These are phyloP conservation scores for Hamamelis virginiana DNA, from an alignment of 164 flowering plant species.

Conservation along the genomic window DNA sequence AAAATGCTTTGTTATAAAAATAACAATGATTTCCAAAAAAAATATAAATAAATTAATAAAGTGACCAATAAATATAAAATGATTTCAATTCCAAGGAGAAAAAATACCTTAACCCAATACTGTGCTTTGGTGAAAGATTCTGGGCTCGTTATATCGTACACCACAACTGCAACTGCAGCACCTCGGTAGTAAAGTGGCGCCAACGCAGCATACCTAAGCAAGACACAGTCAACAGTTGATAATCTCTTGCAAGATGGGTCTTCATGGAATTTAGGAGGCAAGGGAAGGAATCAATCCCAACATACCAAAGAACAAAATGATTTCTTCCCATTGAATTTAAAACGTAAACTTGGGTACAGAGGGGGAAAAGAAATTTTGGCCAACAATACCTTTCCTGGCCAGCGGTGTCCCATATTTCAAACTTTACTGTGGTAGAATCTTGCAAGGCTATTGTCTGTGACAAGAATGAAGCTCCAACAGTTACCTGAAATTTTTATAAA, in stretches of 20 bases:
- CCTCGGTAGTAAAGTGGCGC: slow-evolving; percentile 98
- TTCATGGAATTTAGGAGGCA: too few relatives aligned
- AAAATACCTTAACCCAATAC: slow-evolving; percentile 93
- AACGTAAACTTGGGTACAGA: neutral
- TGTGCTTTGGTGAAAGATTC: slow-evolving; percentile 92
- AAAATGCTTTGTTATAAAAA: neutral
- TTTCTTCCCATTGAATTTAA: neutral
- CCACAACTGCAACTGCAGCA: slow-evolving; percentile 95
- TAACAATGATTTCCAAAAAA: neutral
- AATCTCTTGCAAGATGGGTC: neutral
- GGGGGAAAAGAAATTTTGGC: neutral
- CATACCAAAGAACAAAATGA: neutral
- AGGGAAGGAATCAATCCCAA: neutral
- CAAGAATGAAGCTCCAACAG: slow-evolving; percentile 97
- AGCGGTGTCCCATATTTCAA: slow-evolving; percentile 99
- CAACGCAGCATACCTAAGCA: slow-evolving; percentile 86
- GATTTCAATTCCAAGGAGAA: neutral
- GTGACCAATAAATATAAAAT: neutral
- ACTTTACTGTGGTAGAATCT: slow-evolving; percentile 96
- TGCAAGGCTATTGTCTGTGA: slow-evolving; percentile 97
- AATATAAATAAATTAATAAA: neutral
- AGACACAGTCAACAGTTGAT: slow-evolving; percentile 5
- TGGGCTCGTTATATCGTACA: slow-evolving; percentile 88
- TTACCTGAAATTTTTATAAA: slow-evolving; percentile 59
- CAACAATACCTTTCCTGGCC: slow-evolving; percentile 90